phyloP scores from a whole-genome alignment of 169 alveolate species.

The Eimeria tenella region DNA sequence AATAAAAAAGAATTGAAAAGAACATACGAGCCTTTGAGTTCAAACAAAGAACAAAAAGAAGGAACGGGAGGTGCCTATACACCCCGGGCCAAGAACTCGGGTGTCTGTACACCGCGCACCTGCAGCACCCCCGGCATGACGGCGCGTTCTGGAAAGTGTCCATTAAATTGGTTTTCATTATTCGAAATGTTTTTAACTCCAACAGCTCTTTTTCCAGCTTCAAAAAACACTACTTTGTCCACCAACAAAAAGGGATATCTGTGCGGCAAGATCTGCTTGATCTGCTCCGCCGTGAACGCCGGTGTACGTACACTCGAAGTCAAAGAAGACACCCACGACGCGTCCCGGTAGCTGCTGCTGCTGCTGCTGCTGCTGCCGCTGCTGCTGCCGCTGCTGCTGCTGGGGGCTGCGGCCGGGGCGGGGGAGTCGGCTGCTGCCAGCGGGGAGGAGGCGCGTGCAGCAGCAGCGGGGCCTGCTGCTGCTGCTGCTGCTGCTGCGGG shows the following conservation, averaged over 20 bases:
- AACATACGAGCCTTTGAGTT: too few species aligned
- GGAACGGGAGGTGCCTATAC: too few species aligned
- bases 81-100: too few species aligned
- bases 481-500: slow-evolving; percentile 15
- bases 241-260: slow-evolving; percentile 85
- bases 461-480: neutral
- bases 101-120: neutral
- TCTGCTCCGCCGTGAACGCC: slow-evolving; percentile 79
- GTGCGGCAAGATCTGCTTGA: slow-evolving; percentile 82
- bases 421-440: neutral
- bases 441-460: too few species aligned
- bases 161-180: slow-evolving; percentile 84
- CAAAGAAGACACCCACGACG: neutral
- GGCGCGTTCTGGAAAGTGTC: slow-evolving; percentile 84
- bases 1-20: too few species aligned
- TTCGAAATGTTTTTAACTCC: slow-evolving; percentile 83
- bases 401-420: neutral
- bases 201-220: slow-evolving; percentile 81
- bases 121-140: slow-evolving; percentile 85
- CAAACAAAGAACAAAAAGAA: too few species aligned
- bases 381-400: slow-evolving; percentile 9
- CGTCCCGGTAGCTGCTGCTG: slow-evolving; percentile 8
- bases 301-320: slow-evolving; percentile 11
- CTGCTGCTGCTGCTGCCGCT: slow-evolving; percentile 65
- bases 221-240: slow-evolving; percentile 83